Evolutionary conservation across 257 asterid species (phyloP), one percentile per base, ranked within the genome.

Genomic region (Fraxinus excelsior): DNA sequence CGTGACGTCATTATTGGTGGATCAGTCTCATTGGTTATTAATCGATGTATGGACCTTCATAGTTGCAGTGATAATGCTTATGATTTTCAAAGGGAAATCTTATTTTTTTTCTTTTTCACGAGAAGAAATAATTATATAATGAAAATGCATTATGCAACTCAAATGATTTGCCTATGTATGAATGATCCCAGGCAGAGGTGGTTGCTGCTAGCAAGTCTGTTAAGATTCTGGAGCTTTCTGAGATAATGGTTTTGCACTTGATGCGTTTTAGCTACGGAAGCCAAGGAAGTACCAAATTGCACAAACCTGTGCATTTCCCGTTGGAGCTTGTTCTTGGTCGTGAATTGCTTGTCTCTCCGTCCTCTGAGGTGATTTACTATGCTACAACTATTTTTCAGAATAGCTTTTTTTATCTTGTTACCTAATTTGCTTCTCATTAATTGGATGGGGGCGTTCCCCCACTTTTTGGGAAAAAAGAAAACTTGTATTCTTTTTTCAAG

Each of bases 191-290:
- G 97, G 93, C 90, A 13, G 96, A 85, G 84, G 91, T 88, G 82
- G 96, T 90, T 73, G 85, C 85, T 78, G 97, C 97, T 65, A 90
- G 91, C 89, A 92, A 92, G 73, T 90, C 88, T 71, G 86, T 90
- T 28, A 88, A 82, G 88, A 90, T 92, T 79, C 85, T 83, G 80
- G 91, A 89, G 85, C 94, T 89, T 66, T 82, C 97, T 66, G 88
- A 89, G 82, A 83, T 92, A 78, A 84, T 92, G 93, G 86, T 92
- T 79, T 84, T 92, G 87, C 96, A 92, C 77, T 77, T 92, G 84
- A 89, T 90, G 97, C 93, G 96, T 53, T 92, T 92, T 86, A 89
- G 89, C 87, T 92, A 87, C n/a, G 97, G 90, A 78, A 85, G 91
- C 64, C 86, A 88, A 83, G 90, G 95, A 78, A 86, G 97, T 85